Conservation (phyloP, 2,329 filamentous ascomycete species). For the Mycosphaerella sp. region DNA sequence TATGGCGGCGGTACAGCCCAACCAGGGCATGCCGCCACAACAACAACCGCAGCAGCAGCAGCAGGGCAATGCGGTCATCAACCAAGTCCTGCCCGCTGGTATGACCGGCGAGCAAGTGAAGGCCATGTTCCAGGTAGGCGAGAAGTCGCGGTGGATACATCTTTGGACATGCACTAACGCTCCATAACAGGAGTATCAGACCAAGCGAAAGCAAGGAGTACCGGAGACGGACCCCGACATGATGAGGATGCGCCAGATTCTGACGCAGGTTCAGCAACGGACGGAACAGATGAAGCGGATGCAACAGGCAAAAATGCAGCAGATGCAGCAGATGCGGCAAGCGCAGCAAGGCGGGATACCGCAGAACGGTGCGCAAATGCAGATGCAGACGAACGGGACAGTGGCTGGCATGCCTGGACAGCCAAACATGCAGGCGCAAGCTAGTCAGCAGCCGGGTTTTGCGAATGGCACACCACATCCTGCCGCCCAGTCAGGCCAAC, state of each 20-base stretch:
- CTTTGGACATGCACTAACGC: constrained; percentile 13
- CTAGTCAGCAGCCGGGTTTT: constrained; percentile 16
- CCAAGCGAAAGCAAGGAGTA: constrained; percentile 81
- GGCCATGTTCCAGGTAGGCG: constrained; percentile 61
- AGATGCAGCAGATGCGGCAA: constrained; percentile 37
- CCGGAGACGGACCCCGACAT: constrained; percentile 79
- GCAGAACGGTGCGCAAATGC: constrained; percentile 44
- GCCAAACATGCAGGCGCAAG: constrained; percentile 26
- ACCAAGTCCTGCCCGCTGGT: constrained; percentile 38
- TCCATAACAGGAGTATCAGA: constrained; percentile 66
- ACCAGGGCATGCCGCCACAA: constrained; percentile 26
- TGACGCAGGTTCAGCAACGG: constrained; percentile 59
- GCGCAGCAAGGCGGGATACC: constrained; percentile 43
- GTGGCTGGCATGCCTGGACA: constrained; percentile 34
- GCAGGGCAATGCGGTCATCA: constrained; percentile 19
- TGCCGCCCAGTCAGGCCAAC: constrained; percentile 10
- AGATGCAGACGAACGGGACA: constrained; percentile 46
- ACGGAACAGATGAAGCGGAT: constrained; percentile 45
- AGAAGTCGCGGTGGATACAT: neutral
- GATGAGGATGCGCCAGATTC: constrained; percentile 70
- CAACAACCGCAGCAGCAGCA: constrained; percentile 15
- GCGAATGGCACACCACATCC: constrained; percentile 19
- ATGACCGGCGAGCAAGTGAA: constrained; percentile 73
- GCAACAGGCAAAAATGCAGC: constrained; percentile 41
- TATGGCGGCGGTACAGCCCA: constrained; percentile 29